Conservation (phyloP, 73 alveolate species). For the Paramecium tetraurelia region DNA sequence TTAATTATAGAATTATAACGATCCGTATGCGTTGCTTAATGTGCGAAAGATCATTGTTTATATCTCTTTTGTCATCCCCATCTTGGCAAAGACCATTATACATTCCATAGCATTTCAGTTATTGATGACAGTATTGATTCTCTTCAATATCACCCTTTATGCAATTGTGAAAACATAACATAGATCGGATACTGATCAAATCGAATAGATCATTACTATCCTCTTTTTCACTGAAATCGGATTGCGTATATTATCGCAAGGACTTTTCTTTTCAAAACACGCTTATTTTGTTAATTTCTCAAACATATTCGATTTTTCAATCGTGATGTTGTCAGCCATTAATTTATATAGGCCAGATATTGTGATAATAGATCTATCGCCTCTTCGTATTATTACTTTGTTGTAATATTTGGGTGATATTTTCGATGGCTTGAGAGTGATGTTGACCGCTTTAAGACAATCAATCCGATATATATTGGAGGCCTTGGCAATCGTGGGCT, state of each 20-base stretch:
- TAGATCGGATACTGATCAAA: neutral
- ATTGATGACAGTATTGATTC: neutral
- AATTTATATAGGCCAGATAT: neutral
- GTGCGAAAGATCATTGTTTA: neutral
- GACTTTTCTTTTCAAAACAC: neutral
- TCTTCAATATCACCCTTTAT: neutral
- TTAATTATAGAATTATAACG: neutral
- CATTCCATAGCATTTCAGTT: neutral
- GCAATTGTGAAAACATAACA: neutral
- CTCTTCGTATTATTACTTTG: neutral
- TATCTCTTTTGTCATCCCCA: neutral
- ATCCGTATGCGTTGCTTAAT: neutral
- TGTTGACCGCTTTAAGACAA: neutral
- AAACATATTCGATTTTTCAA: neutral
- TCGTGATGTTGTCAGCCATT: neutral
- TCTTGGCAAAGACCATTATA: neutral
- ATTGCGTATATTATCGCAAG: neutral
- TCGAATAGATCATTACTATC: neutral
- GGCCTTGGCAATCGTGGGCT: neutral
- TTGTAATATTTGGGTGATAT: constrained; percentile 10
- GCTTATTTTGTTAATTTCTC: neutral
- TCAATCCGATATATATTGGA: constrained; percentile 3
- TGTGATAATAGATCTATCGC: neutral
- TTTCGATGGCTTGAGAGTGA: neutral
- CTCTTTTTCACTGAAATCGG: neutral